These are phyloP conservation scores for Candida lessepsii DNA, from an alignment of 805 yeast species.

Conservation along the genomic window DNA sequence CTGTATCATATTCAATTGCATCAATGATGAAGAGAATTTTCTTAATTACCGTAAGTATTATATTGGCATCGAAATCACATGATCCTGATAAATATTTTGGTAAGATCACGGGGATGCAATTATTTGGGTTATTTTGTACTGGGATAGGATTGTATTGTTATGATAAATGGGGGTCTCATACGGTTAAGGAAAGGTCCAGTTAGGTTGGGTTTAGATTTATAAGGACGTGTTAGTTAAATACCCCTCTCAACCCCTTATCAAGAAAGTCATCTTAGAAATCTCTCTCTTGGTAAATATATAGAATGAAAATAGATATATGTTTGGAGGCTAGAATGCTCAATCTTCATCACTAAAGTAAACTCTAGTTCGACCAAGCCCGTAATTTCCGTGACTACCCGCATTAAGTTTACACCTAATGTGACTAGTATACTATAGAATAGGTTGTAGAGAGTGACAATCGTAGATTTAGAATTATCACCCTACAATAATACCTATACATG, in stretches of 20 bases:
- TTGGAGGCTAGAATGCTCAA: slow-evolving; percentile 46
- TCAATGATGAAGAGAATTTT: slow-evolving; percentile 86
- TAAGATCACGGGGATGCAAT: slow-evolving; percentile 44
- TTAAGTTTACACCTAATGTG: slow-evolving; percentile 6
- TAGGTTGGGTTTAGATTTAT: not conserved
- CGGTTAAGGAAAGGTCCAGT: not conserved
- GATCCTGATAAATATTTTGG: slow-evolving; percentile 26
- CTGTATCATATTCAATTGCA: slow-evolving; percentile 84
- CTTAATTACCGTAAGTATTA: slow-evolving; percentile 72
- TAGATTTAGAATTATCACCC: slow-evolving; percentile 40
- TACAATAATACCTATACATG: slow-evolving; percentile 51
- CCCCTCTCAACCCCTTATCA: too few species aligned
- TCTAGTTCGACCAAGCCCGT: slow-evolving; percentile 35
- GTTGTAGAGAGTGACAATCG: slow-evolving; percentile 50
- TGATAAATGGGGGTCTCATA: slow-evolving; percentile 57
- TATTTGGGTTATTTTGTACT: slow-evolving; percentile 49
- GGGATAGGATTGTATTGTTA: slow-evolving; percentile 59
- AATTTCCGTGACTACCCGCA: slow-evolving; percentile 40
- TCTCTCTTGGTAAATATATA: too few species aligned
- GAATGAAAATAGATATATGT: slow-evolving; percentile 21
- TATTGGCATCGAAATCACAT: slow-evolving; percentile 48
- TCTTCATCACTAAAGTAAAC: slow-evolving; percentile 17
- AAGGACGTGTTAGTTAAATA: too few species aligned
- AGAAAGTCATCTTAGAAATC: too few species aligned
- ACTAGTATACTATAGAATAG: slow-evolving; percentile 46